Evolutionary conservation across 2,329 filamentous ascomycete genomes (phyloP).

Genomic region (Fusarium pseudocircinatum): DNA sequence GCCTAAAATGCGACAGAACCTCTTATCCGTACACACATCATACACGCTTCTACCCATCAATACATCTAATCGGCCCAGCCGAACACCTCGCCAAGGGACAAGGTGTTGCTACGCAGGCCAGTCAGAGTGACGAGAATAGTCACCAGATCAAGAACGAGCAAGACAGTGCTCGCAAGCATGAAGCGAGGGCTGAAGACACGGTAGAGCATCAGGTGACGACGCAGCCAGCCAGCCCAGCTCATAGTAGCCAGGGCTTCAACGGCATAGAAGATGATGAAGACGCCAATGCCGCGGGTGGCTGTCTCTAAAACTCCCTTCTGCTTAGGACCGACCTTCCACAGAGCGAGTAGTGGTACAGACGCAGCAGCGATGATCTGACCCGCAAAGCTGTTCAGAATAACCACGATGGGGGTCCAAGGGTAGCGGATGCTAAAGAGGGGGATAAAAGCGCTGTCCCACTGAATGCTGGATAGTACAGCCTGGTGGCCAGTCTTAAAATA

Average conservation of each 20-base stretch:
- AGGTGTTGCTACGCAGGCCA: slow-evolving; percentile 78
- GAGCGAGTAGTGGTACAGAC: slow-evolving; percentile 79
- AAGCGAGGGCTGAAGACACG: slow-evolving; percentile 92
- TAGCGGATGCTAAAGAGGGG: slow-evolving; percentile 84
- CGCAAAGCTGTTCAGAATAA: slow-evolving; percentile 87
- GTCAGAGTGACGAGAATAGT: slow-evolving; percentile 75
- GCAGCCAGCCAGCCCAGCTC: slow-evolving; percentile 86
- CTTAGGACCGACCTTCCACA: slow-evolving; percentile 90
- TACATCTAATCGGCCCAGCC: slow-evolving; percentile 70
- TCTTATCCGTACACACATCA: slow-evolving; percentile 12
- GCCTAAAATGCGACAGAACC: not conserved
- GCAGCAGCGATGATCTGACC: slow-evolving; percentile 85
- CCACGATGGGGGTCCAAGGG: slow-evolving; percentile 86
- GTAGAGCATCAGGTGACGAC: slow-evolving; percentile 96
- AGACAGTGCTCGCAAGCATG: slow-evolving; percentile 78
- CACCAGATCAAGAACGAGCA: slow-evolving; percentile 82
- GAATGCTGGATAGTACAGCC: slow-evolving; percentile 84
- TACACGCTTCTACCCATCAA: slow-evolving; percentile 9
- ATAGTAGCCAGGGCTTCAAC: slow-evolving; percentile 87
- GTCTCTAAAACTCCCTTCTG: slow-evolving; percentile 74
- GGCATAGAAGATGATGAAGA: slow-evolving; percentile 84
- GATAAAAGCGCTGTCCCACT: slow-evolving; percentile 97
- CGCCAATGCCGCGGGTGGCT: slow-evolving; percentile 75
- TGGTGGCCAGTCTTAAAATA: slow-evolving; percentile 99
- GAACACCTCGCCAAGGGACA: slow-evolving; percentile 88